phyloP scores from a whole-genome alignment of 2,329 filamentous ascomycete genomes.

The Tolypocladium ovalisporum region DNA sequence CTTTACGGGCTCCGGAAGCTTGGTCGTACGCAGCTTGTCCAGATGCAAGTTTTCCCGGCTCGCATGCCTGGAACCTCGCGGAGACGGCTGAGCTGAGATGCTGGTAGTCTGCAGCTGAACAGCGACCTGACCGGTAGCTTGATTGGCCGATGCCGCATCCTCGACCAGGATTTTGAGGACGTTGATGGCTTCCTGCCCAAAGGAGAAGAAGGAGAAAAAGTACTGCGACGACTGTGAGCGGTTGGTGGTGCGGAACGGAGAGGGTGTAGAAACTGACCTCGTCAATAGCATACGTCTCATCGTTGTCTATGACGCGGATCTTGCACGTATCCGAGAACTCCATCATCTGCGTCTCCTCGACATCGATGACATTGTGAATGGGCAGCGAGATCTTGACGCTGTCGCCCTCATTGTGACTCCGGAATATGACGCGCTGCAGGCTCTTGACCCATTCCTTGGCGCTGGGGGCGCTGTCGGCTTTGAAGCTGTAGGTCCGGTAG shows the following conservation, averaged over 20 bases:
- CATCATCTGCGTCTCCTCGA: slow-evolving; percentile 83
- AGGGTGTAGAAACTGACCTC: slow-evolving; percentile 50
- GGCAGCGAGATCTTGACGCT: slow-evolving; percentile 93
- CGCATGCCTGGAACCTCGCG: slow-evolving; percentile 13
- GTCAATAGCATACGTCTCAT: slow-evolving; percentile 89
- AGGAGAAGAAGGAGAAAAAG: slow-evolving; percentile 91
- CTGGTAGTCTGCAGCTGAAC: slow-evolving; percentile 6
- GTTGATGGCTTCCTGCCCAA: slow-evolving; percentile 72
- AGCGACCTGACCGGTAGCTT: slow-evolving; percentile 11
- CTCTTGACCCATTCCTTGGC: slow-evolving; percentile 96
- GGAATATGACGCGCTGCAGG: slow-evolving; percentile 87
- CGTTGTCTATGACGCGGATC: slow-evolving; percentile 83
- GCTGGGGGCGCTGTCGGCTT: slow-evolving; percentile 75
- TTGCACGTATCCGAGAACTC: slow-evolving; percentile 92
- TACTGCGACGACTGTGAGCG: slow-evolving; percentile 43
- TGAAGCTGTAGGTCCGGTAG: slow-evolving; percentile 75
- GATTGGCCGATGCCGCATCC: slow-evolving; percentile 39
- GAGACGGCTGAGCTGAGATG: slow-evolving; percentile 5
- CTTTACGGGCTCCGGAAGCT: slow-evolving; percentile 45
- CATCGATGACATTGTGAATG: slow-evolving; percentile 78
- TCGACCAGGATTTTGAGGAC: slow-evolving; percentile 65
- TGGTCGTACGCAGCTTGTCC: slow-evolving; percentile 24
- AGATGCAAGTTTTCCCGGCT: slow-evolving; percentile 13
- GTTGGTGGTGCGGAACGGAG: neutral
- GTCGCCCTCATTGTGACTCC: slow-evolving; percentile 91